phyloP scores from a whole-genome alignment of 2,329 filamentous ascomycete species.

The Trichoderma sp. region DNA sequence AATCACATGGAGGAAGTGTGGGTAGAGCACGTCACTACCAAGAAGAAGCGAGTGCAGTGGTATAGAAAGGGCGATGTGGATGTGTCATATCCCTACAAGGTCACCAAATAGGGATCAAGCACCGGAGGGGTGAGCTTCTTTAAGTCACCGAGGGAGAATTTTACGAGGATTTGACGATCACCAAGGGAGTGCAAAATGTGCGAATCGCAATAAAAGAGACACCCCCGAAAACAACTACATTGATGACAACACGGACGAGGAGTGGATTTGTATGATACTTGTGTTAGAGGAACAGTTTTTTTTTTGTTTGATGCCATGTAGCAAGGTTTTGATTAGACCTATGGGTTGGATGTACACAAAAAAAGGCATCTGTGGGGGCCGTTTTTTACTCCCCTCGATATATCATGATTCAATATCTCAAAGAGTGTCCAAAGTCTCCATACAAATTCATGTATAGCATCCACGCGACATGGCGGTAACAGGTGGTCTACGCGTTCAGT shows the following conservation, averaged over 20 bases:
- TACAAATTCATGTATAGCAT: not conserved
- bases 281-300: not conserved
- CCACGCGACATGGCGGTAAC: not conserved
- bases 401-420: not conserved
- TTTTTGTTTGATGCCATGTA: not conserved
- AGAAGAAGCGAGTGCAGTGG: conserved; percentile 89
- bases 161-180: not conserved
- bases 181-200: not conserved
- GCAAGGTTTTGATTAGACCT: not conserved
- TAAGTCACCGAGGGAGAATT: not conserved
- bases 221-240: not conserved
- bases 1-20: conserved; percentile 76
- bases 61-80: conserved; percentile 76
- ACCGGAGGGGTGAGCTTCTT: not conserved
- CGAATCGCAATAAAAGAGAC: not conserved
- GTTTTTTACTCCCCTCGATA: conserved; percentile 16
- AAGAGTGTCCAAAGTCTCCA: not conserved
- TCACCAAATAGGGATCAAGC: conserved; percentile 25
- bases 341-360: conserved; percentile 6
- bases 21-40: conserved; percentile 83
- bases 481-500: conserved; percentile 26
- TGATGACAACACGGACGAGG: not conserved
- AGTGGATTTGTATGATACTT: conserved; percentile 23
- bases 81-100: conserved; percentile 62
- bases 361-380: not conserved